Evolutionary conservation across 1,284 basidiomycete species (phyloP), one percentile per base, ranked within the genome.

Genomic region (Mrakiaceae sp.): DNA sequence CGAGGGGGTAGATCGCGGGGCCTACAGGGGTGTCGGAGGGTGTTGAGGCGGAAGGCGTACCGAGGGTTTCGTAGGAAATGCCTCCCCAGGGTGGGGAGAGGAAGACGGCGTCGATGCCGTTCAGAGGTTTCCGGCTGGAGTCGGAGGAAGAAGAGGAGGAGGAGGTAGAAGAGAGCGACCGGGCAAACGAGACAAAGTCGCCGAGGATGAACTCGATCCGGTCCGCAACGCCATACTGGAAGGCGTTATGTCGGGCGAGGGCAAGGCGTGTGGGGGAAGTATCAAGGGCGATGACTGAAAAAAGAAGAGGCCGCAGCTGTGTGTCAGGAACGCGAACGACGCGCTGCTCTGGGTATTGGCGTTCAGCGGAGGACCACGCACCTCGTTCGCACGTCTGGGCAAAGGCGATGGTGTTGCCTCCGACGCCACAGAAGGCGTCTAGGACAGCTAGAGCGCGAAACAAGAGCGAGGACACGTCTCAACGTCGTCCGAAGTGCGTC

Each of bases 391-490:
- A 98, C 1, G 93, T 96, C 73, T 87, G 84, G 1, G 96, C 96
- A 76, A 98, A 97, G 9, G 93, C 91, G 65, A 98, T 98, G 0
- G 93, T 84, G 72, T 99, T 99, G 3, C 96, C 96, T 8, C 96
- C 96, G 0, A 98, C 94, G 0, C 96, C 96, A 72, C 93, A 97
- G 73, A 98, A 98, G 0, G 92, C 91, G 72, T 99, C 96, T 42
- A 95, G 79, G 60, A 94, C 80, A 3, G 85, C 70, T 70, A 52
- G 27, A 42, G 9, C 8, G 40, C 1, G 16, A 6, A 27, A 14
- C 43, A 5, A 40, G 9, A 46, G 14, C 1, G 47, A 27, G 47
- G 27, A 27, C 12, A 42, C 39, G 5, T 12, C 44, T 57, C 39
- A 67, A n/a, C 64, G 62, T 27, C n/a, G 27, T 27, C 27, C 27